Percentiles rank a stretch among this genome's conserved stretches.
These are phyloP conservation scores for Mycena venus DNA, from an alignment of 768 basidiomycete genomes.

Conservation along the genomic window DNA sequence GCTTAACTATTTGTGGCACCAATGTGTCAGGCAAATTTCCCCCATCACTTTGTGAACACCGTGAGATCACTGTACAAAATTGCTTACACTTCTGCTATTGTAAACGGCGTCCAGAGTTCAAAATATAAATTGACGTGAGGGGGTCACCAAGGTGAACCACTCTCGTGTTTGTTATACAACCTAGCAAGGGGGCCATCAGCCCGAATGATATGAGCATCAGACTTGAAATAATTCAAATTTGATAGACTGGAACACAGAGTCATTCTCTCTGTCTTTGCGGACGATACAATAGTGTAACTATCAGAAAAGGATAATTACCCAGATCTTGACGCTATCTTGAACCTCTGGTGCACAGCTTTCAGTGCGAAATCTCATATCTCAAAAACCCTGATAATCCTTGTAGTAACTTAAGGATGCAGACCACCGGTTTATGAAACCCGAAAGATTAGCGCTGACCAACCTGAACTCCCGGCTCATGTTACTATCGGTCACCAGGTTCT, in stretches of 20 bases:
- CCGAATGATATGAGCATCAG: not conserved
- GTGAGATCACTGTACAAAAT: not conserved
- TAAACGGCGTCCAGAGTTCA: not conserved
- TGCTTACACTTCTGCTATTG: not conserved
- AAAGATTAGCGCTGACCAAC: no score
- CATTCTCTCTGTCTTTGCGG: not conserved
- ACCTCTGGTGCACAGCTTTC: not conserved
- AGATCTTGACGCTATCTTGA: not conserved
- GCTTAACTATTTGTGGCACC: not conserved
- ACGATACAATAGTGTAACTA: not conserved
- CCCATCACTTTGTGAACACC: not conserved
- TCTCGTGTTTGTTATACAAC: not conserved
- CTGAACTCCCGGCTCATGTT: not conserved
- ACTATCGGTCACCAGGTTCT: no score
- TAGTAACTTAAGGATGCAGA: not conserved
- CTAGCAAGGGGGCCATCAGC: not conserved
- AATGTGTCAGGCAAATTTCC: not conserved
- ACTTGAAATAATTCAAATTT: not conserved
- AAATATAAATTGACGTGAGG: not conserved
- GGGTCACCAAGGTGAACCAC: not conserved
- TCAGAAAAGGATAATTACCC: not conserved
- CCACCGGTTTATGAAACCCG: not conserved
- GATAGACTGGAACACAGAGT: not conserved
- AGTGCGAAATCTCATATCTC: not conserved
- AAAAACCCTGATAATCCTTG: not conserved